Conservation (phyloP, 371 early-diverging fungal species). For the Mucor racemosus region DNA sequence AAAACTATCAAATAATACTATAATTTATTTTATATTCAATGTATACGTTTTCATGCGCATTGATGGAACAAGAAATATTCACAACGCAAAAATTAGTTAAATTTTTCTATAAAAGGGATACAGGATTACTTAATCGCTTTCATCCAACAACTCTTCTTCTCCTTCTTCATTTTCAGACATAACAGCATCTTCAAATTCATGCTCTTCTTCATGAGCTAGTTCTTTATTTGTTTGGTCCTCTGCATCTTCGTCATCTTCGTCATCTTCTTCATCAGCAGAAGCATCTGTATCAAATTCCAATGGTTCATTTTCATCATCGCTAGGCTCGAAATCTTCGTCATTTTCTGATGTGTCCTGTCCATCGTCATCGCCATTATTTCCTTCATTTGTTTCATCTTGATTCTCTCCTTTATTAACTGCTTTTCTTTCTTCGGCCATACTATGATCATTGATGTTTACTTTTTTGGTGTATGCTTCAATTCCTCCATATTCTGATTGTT, state of each 20-base stretch:
- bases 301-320: constrained; percentile 47
- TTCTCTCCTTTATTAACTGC: constrained; percentile 24
- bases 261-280: constrained; percentile 19
- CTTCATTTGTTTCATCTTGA: constrained; percentile 6
- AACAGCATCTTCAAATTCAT: constrained; percentile 6
- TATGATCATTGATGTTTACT: constrained; percentile 42
- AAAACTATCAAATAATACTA: neutral
- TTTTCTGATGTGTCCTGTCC: constrained; percentile 26
- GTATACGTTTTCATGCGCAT: constrained; percentile 2
- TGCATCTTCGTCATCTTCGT: constrained; percentile 16
- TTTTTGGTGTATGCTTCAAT: constrained; percentile 54
- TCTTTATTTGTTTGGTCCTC: neutral
- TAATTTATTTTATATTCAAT: neutral
- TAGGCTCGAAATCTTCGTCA: constrained; percentile 46
- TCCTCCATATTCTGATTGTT: constrained; percentile 53
- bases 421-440: constrained; percentile 48
- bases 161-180: constrained; percentile 15
- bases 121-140: constrained; percentile 19
- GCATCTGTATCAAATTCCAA: constrained; percentile 51
- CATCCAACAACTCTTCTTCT: constrained; percentile 22
- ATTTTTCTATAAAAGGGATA: constrained; percentile 9
- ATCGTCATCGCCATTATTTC: constrained; percentile 6
- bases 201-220: neutral
- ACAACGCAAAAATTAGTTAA: neutral
- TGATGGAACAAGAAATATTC: constrained; percentile 2